phyloP scores from a whole-genome alignment of 2,329 filamentous ascomycete species.

The Hymenoscyphus fructigenus region DNA sequence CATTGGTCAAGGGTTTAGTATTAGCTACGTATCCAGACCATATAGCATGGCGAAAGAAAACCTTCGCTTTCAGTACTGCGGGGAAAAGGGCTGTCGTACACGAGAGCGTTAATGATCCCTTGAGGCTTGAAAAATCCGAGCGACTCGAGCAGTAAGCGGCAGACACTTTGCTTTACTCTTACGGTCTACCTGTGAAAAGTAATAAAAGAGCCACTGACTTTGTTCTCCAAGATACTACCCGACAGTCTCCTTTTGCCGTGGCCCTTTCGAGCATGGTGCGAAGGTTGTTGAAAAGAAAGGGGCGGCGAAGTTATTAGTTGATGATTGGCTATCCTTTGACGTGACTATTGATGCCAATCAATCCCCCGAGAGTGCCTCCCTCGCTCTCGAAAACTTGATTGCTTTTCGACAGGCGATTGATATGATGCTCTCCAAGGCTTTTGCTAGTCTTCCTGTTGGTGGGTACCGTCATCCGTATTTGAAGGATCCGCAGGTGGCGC shows the following conservation, averaged over 20 bases:
- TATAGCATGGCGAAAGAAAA: conserved; percentile 34
- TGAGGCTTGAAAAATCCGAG: not conserved
- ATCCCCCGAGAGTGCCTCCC: not conserved
- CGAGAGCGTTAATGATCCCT: not conserved
- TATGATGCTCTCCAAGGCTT: conserved; percentile 1
- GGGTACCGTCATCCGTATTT: not conserved
- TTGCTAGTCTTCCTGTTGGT: not conserved
- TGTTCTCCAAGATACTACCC: not conserved
- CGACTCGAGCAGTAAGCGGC: not conserved
- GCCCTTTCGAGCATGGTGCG: not conserved
- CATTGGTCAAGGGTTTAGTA: conserved; percentile 48
- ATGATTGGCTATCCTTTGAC: not conserved
- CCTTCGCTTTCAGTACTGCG: not conserved
- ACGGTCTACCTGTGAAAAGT: not conserved
- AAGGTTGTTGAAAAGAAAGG: not conserved
- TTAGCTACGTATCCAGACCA: conserved; percentile 47
- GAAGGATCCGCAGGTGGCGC: not conserved
- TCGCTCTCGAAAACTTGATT: not conserved
- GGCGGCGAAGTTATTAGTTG: not conserved
- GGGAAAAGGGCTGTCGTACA: not conserved
- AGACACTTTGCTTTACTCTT: not conserved
- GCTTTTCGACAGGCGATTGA: not conserved
- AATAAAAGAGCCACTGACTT: not conserved
- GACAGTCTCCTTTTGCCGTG: not conserved
- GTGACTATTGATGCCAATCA: not conserved